Base-by-base conservation (phyloP, 192 early-diverging fungal genomes). In the Paraglomus brasilianum region DNA sequence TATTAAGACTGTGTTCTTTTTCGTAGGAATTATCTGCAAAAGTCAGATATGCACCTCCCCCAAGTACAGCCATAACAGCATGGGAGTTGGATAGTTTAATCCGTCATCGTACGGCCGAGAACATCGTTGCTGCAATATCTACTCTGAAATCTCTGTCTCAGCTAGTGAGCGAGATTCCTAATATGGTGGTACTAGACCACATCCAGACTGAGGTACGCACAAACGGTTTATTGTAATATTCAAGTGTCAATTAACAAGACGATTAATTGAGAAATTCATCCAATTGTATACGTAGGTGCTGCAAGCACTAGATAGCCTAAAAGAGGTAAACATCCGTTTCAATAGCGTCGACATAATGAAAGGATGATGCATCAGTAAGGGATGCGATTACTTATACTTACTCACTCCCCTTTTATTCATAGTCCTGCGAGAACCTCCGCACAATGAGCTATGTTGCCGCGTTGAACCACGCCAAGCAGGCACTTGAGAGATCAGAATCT, bases 141-240 rank as follows among this genome's bases (percentile, higher is more conserved):
- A 96, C 94, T 0, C 81, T 99, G 4, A 79, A 87, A 30, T 96
- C 95, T 2, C 78, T 99, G 13, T 80, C 86, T 0, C 87, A 78
- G 49, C 79, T 99, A 39, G 88, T 95, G 2, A 75, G 81, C 5
- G 85, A 88, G 9, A 81, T 95, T 64, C 88, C 90, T 63, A 95
- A 92, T 71, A 97, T 99, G 93, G 94, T 95, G 0, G 93, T 98
- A 4, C 75, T 89, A 62, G 93, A 96, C 75, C 84, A 87, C 50
- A 98, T 98, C 44, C 83, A 89, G 47, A 75, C 72, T 11, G 81
- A 89, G 72, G 91, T 93, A 59, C 70, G 30, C 30, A 72, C 11
- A 65, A 66, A 22, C 67, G 76, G 0, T 44, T 45, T 66, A 50
- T 39, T 17, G 41, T 40, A 38, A 49, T 4, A n/a, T 45, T 39